Evolutionary conservation across 345 rosid species (phyloP), one percentile per base, ranked within the genome.

Genomic region (Salix suchowensis): DNA sequence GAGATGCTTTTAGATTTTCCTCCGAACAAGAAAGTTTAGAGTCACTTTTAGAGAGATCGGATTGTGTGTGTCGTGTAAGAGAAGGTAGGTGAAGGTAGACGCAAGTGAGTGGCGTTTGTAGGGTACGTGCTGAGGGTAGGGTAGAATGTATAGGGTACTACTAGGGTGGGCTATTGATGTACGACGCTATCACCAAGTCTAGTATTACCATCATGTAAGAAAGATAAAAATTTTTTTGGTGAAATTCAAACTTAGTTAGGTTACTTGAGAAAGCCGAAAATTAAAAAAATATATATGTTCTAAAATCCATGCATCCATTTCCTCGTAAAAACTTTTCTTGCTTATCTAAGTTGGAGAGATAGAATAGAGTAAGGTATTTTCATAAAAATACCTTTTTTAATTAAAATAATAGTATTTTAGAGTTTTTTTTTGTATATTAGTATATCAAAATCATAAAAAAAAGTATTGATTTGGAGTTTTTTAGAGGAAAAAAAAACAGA

Each of bases 61-160:
- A 36, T 21, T n/a, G 18, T 28, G 71, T 19, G 50, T 28, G 1
- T 36, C 0, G 2, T 28, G 12, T 30, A 19, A 12, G 11, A 0
- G 6, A 40, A 32, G 54, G 54, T 24, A 11, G 36, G 11, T 0
- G 6, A 40, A 32, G 54, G 54, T 24, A 11, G 36, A 71, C 79
- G 73, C 83, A 69, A 10, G 4, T 23, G 1, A 7, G 1, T 23
- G 1, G 32, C 18, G 70, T 71, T 24, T 58, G 70, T 12, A 0
- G 2, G 48, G 7, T 66, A 80, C 83, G 79, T 61, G 48, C 64
- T 21, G 23, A 42, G 26, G 14, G 24, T 58, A 36, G 62, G 23
- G 13, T 21, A 26, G 62, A 58, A 54, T 5, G 28, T 5, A 7
- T 26, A 37, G 32, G 32, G 50, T 28, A 32, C 40, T 34, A 5